Evolutionary conservation across 1,284 basidiomycete species (phyloP), one percentile per base, ranked within the genome.

Genomic region (Cryptococcus hybrid): DNA sequence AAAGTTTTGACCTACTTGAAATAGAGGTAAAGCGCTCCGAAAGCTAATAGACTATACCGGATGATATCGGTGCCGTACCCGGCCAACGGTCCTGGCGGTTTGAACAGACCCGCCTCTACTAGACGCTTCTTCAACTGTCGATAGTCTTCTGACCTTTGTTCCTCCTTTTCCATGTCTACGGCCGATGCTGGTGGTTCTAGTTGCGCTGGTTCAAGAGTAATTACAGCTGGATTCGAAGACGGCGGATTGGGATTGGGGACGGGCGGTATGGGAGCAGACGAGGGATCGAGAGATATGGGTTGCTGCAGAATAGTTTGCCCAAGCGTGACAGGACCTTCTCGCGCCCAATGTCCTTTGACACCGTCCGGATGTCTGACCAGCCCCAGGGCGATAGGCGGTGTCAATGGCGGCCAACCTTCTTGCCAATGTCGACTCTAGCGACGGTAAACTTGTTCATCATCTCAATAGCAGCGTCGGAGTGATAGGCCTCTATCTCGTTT

Each of bases 401-500:
- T 83, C 45, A 98, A 82, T 13, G 94, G 89, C 40, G 79, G 76
- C 90, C 92, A 98, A 4, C 83, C 40, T 47, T 44, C 13, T 50
- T 47, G 6, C 62, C 60, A 12, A 66, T 55, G 8, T 87, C 82
- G 15, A 98, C 86, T 30, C 82, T 82, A 11, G 88, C 95, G 36
- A 96, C 82, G 48, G 85, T 84, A 75, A 89, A 97, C 37, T 82
- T 82, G 24, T 80, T 79, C 74, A 99, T 86, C 48, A 83, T 80
- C 30, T 86, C 79, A 35, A 83, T 67, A 45, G 92, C 88, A 52
- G 82, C 77, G 38, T 85, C 83, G 1, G 83, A 82, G 75, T 99
- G 95, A 79, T 92, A 98, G 9, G 92, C 95, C 62, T 92, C 85
- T 48, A 98, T 89, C 77, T 99, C 95, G 80, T 96, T 90, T 3